Evolutionary conservation across 2,329 filamentous ascomycete genomes (phyloP).

Genomic region (Botryotinia narcissicola): DNA sequence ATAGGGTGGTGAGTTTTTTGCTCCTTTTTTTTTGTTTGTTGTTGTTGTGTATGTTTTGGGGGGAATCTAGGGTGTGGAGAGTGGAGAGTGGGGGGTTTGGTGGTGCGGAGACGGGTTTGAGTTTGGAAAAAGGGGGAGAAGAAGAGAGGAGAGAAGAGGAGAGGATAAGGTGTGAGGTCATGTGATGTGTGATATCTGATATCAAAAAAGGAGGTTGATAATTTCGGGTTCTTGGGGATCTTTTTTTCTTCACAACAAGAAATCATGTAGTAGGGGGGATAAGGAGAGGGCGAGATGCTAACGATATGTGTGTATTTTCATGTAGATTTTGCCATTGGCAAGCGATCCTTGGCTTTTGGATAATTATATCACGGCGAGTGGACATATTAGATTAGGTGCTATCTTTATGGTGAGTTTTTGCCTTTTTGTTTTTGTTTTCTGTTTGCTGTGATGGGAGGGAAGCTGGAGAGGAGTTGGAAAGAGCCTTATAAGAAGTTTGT

Average conservation of each 20-base stretch:
- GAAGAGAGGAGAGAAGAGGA: too few relatives aligned
- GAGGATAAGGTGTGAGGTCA: background rate
- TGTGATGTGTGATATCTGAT: background rate
- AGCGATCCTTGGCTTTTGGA: conserved; percentile 70
- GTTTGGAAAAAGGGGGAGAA: background rate
- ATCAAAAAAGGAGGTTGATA: background rate
- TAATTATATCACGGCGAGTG: conserved; percentile 66
- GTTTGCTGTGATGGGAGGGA: too few relatives aligned
- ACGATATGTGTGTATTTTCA: background rate
- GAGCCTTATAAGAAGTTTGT: background rate
- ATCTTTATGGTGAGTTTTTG: conserved; percentile 51
- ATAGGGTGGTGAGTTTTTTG: conserved; percentile 60
- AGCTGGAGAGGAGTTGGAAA: too few relatives aligned
- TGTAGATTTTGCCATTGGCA: conserved; percentile 59
- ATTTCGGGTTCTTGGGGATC: accelerated
- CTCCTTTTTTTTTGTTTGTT: background rate
- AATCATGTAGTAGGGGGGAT: accelerated
- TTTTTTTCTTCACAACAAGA: too few relatives aligned
- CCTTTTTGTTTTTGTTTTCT: too few relatives aligned
- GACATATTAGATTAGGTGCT: conserved; percentile 55
- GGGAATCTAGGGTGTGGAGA: too few relatives aligned
- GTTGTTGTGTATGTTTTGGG: too few relatives aligned
- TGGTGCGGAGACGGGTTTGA: background rate
- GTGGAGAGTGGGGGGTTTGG: background rate
- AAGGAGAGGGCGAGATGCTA: background rate